These are phyloP conservation scores for Gracilaria domingensis DNA, from an alignment of 23 red algal species.

Conservation along the genomic window DNA sequence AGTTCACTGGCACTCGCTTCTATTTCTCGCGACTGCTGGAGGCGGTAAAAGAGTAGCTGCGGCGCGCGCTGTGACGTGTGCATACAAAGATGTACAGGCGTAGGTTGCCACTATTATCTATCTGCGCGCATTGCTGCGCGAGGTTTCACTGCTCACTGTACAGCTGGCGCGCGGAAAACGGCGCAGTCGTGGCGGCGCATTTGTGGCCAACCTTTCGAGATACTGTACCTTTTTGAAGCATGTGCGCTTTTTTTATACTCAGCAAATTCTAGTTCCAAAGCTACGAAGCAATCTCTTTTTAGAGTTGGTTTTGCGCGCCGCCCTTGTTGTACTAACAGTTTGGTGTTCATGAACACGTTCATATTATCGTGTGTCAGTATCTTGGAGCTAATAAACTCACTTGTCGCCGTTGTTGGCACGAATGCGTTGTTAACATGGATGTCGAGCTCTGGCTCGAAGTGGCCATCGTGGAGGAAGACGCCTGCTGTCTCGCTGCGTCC, in stretches of 20 bases:
- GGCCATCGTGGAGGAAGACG: not conserved
- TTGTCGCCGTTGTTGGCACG: not conserved
- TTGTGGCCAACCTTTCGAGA: no score
- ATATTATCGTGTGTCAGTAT: not conserved
- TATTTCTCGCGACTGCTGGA: slow-evolving; percentile 92
- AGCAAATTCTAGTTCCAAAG: no score
- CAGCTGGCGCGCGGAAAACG: no score
- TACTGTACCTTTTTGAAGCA: not conserved
- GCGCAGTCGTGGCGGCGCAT: no score
- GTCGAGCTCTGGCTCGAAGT: not conserved
- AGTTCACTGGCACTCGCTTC: slow-evolving; percentile 83
- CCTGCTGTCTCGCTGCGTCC: not conserved
- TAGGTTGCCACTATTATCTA: no score
- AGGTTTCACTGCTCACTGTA: no score
- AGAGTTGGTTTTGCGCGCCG: not conserved
- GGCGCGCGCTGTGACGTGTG: not conserved
- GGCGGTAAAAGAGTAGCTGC: slow-evolving; percentile 61
- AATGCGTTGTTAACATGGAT: not conserved
- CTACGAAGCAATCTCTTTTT: no score
- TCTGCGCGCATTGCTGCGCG: no score
- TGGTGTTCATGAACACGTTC: not conserved
- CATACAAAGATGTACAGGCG: no score
- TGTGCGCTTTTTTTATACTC: not conserved
- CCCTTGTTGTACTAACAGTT: not conserved
- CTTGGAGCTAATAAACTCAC: not conserved